phyloP scores from a whole-genome alignment of 2,329 filamentous ascomycete species.

The Lecanicillium sp. region DNA sequence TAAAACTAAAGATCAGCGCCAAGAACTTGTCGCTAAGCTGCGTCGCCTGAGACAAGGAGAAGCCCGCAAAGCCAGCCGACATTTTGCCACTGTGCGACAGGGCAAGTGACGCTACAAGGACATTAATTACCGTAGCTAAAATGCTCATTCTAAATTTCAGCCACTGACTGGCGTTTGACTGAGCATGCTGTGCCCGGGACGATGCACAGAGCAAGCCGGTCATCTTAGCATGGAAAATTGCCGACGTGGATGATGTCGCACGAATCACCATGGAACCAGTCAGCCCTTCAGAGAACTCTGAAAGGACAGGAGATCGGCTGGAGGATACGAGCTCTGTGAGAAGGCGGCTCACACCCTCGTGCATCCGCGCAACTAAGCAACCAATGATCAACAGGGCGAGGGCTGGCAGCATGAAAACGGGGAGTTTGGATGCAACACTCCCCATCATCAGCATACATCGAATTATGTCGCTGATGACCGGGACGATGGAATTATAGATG shows the following conservation, averaged over 20 bases:
- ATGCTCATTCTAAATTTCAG: conserved; percentile 3
- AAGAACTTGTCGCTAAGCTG: conserved; percentile 44
- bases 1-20: conserved; percentile 41
- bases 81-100: conserved; percentile 22
- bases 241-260: conserved; percentile 36
- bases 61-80: conserved; percentile 44
- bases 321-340: conserved; percentile 36
- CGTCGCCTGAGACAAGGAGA: conserved; percentile 48
- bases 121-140: conserved; percentile 1
- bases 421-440: conserved; percentile 40
- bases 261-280: conserved; percentile 43
- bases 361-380: conserved; percentile 37
- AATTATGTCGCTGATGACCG: conserved; percentile 2
- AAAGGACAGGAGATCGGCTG: conserved; percentile 44
- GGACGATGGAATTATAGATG: conserved; percentile 3
- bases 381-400: conserved; percentile 34
- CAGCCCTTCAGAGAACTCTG: conserved; percentile 45
- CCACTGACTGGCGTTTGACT: conserved; percentile 1
- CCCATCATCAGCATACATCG: conserved; percentile 19
- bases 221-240: conserved; percentile 37
- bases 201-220: conserved; percentile 39
- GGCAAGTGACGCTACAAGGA: not conserved
- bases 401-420: conserved; percentile 37
- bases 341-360: conserved; percentile 37
- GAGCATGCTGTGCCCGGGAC: conserved; percentile 33